Base-by-base conservation (phyloP, 2,329 filamentous ascomycete genomes). In the Arthroderma sp. region DNA sequence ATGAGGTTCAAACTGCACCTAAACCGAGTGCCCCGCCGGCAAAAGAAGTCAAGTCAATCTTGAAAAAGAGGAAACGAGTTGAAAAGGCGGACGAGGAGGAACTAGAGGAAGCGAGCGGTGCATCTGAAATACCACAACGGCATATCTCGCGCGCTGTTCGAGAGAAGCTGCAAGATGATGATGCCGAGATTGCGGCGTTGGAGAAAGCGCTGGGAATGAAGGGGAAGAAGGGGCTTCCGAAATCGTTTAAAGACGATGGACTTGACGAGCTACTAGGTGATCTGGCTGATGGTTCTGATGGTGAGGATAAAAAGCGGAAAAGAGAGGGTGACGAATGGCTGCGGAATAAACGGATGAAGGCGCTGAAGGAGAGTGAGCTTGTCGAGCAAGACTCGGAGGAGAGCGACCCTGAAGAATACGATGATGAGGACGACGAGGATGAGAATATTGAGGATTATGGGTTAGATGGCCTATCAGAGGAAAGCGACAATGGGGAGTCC, bases 181-280 rank as follows among this genome's bases (percentile, higher is more conserved):
- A 96, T 56, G 84, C 80, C 2, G 86, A 94, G 54, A 96, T 98
- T 53, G 81, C 82, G 15, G 80, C 80, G 2, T 68, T 95, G 30
- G 91, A 98, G 66, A 87, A 82, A 61, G 93, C 85, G 57, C 68
- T 98, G 3, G 89, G 91, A 0, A 73, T 58, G 5, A 85, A 81
- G 58, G 77, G 78, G 27, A 82, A 82, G 48, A 93, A 86, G 57
- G 80, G 76, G 30, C 63, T 86, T 4, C 80, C 81, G 0, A 82
- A 83, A 52, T 71, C 78, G 0, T 86, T 88, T 54, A 74, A 78
- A 15, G 84, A 94, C 5, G 88, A 95, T 57, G 89, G 87, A 0
- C 66, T 96, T 2, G 86, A 81, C 36, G 82, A 84, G 45, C 63
- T 98, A 3, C 66, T 95, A 15, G 82, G 78, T 6, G 83, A 82